Evolutionary conservation across 108 stramenopile genomes (phyloP), one percentile per base, ranked within the genome.

Genomic region (Poteriospumella lacustris): DNA sequence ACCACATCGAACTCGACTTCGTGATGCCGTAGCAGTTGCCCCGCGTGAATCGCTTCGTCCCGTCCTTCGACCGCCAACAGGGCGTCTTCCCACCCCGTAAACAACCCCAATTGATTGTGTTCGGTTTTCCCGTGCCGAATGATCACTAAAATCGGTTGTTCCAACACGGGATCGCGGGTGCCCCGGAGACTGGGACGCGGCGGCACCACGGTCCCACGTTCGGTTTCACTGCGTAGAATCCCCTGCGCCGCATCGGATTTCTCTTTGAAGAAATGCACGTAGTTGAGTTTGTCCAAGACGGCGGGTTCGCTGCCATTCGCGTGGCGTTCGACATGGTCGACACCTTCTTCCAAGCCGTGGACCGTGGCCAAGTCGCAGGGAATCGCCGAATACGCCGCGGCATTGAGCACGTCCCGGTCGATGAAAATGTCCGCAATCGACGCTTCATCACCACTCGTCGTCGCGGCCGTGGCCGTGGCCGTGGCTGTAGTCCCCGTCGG

Each of bases 81-180:
- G 0, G 89, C 91, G 82, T 92, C 92, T 68, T 90, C 89, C 95
- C 95, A 95, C 2, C 94, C 94, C 2, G 94, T 95, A 78, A 95
- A 95, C 9, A 95, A 72, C 3, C 92, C 94, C 1, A 95, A 84
- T 69, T 93, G 91, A 79, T 95, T 95, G 79, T 95, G 91, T 58
- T 89, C 89, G 19, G 95, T 95, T 77, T 93, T 94, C 0, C 95
- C 95, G 68, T 95, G 95, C 3, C 95, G 82, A 56, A 95, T 95
- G 68, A 95, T 92, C 1, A 95, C 93, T 59, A 95, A 85, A 28
- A 93, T 84, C 26, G 88, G 78, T 64, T 34, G 3, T 19, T 3
- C 5, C 9, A 64, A 33, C 9, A 64, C 5, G 36, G n/a, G n/a
- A n/a, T n/a, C n/a, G n/a, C n/a, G n/a, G n/a, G n/a, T n/a, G n/a